Base-by-base conservation (phyloP, 2,329 filamentous ascomycete species). In the Juglanconis juglandina region DNA sequence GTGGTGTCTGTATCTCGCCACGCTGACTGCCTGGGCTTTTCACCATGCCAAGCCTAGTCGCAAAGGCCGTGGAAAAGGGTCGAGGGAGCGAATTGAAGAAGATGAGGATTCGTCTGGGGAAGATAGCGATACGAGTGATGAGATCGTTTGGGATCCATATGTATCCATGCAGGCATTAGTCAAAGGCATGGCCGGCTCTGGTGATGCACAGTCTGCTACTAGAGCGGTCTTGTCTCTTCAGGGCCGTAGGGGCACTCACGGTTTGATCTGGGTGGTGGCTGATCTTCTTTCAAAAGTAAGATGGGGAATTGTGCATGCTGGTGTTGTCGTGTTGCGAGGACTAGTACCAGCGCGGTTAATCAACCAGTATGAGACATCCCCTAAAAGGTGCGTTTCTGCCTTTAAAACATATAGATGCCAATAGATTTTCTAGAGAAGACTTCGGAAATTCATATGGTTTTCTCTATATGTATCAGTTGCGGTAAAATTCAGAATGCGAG, bases 261-360 rank as follows among this genome's bases (percentile, higher is more conserved):
- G 82, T 0, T 62, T 87, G 50, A 80, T 82, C 0, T 79, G 79
- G 61, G 77, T 81, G 0, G 84, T 87, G 71, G 81, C 81, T 2
- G 78, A 80, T 65, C 77, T 79, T 41, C 66, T 87, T 64, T 79
- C 79, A 10, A 84, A 80, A 59, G 79, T 87, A 1, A 68, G 85
- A 55, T 87, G 85, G 85, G 83, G 82, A 0, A 83, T 87, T 3
- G 80, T 87, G 4, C 83, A 86, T 64, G 81, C 85, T 66, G 84
- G 81, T 0, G 84, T 86, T 73, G 79, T 82, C 63, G 83, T 87
- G 3, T 66, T 87, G 46, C 65, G 69, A 14, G 72, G 71, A 0
- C 52, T 76, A 42, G 70, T 72, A 1, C 71, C 71, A 30, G 65
- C 67, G 47, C 58, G 70, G 3, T 10, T 72, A 54, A 71, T 72